Base-by-base conservation (phyloP, 495 filamentous ascomycete species). In the Pyronema omphalodes region DNA sequence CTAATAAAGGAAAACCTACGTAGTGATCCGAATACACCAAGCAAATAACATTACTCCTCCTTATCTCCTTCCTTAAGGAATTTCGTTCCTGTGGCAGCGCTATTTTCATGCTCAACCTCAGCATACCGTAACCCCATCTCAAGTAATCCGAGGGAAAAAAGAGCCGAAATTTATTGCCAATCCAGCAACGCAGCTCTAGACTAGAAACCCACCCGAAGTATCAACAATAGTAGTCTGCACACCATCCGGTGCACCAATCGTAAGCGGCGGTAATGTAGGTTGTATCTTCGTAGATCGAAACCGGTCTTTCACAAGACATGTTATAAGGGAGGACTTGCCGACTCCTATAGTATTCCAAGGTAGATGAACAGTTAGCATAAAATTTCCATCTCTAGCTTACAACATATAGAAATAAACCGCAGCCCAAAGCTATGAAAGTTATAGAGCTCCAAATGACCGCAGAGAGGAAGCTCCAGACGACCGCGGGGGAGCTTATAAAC, bases 21-120 rank as follows among this genome's bases (percentile, higher is more conserved):
- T 96, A 98, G 65, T 95, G 88, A 65, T 96, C 93, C 50, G 88
- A 86, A 66, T 96, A 98, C 35, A 96, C 88, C 11, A 98, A 76
- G n/a, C 95, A 72, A 52, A 98, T 96, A 48, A 94, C 89, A 65
- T 94, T 96, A 58, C 82, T 88, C 64, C 94, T 93, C 43, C 93
- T 81, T 46, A 96, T 89, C 67, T 96, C 93, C 60, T 88, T 89
- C 34, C 86, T 80, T 49, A 98, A 71, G 14, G 82, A 86, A 55
- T 78, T 82, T 48, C 89, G 78, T 61, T 98, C 93, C 63, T 94
- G 88, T 0, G 93, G 91, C 2, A 93, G 78, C 14, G 91, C 87
- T 64, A 35, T 11, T 14, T 9, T 33, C 19, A 45, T 17, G 12
- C 43, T 55, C 55, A 54, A 45, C 17, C 43, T 55, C 55, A 54